phyloP scores from a whole-genome alignment of 805 yeast species.

The Candida mattraensis region DNA sequence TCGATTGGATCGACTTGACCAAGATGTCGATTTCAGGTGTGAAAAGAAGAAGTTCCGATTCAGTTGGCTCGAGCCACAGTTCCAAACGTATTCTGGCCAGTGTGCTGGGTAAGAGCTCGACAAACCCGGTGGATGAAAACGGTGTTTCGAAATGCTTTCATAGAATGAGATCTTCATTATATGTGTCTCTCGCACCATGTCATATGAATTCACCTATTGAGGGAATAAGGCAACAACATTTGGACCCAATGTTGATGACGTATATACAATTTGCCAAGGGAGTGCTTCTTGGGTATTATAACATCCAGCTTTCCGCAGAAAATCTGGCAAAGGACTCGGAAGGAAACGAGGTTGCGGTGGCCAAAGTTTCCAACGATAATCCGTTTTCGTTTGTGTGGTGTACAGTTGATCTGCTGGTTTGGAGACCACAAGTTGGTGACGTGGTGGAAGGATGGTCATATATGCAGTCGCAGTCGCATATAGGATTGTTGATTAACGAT shows the following conservation, averaged over 20 bases:
- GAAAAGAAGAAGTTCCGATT: constrained; percentile 10
- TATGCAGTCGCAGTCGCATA: constrained; percentile 93
- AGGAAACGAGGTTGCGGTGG: constrained; percentile 46
- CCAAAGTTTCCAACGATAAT: constrained; percentile 70
- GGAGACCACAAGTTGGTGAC: constrained; percentile 93
- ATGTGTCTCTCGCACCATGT: constrained; percentile 86
- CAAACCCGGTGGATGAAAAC: constrained; percentile 24
- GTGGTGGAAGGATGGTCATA: constrained; percentile 81
- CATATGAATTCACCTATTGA: constrained; percentile 65
- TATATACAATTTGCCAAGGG: constrained; percentile 74
- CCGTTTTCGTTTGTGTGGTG: constrained; percentile 93
- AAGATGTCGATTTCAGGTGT: constrained; percentile 8
- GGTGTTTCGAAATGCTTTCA: constrained; percentile 72
- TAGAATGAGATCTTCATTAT: constrained; percentile 57
- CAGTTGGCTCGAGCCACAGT: constrained; percentile 3
- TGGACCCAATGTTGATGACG: constrained; percentile 87
- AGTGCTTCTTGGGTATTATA: constrained; percentile 77
- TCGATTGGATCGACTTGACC: too few relatives aligned
- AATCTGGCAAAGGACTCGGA: constrained; percentile 39
- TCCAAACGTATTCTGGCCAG: constrained; percentile 11
- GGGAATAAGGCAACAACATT: constrained; percentile 84
- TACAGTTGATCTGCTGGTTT: constrained; percentile 74
- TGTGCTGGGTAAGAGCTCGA: constrained; percentile 11
- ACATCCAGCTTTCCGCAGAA: constrained; percentile 53
- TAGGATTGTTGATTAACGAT: constrained; percentile 87